Base-by-base conservation (phyloP, 352 stramenopile species). In the Globisporangium yorkense region DNA sequence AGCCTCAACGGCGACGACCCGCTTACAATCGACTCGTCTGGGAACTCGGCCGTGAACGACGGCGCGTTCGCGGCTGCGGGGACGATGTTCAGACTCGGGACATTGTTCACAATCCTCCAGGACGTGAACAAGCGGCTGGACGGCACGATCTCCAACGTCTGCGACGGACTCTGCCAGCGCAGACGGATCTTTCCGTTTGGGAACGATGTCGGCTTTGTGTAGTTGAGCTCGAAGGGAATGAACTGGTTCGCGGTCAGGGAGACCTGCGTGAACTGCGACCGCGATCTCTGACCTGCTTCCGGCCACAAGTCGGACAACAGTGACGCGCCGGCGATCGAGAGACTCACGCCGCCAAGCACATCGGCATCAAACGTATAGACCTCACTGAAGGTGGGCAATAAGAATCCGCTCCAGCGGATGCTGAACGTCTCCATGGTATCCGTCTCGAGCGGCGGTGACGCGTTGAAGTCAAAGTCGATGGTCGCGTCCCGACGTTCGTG, bases 101-200 rank as follows among this genome's bases (percentile, higher is more conserved):
- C 64, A 48, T 88, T 84, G 46, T 86, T 85, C 8, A 72, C 60
- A 13, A 90, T 77, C 18, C 49, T 54, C 74, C 80, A 88, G 0
- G 61, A 71, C 18, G 80, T 85, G 51, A 79, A 87, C 4, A 87
- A 57, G 5, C 62, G 62, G 39, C 51, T 69, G 1, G 74, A 51
- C 12, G 76, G 66, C 35, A 92, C 64, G 18, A 81, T 49, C 57
- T 84, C 61, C 13, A 55, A 60, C 0, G 54, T 37, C 46, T 86
- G 74, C 9, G 75, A 89, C 0, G 77, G 29, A 66, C 82, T 90
- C 48, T 65, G 60, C 82, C 82, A 92, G 39, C 62, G 62, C 20
- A 92, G 27, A 6, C 63, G 60, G 1, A 87, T 58, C 4, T 59
- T 63, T 3, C 63, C 77, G 40, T 62, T 82, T 4, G 68, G 61